These are phyloP conservation scores for Tilletiopsis washingtonensis DNA, from an alignment of 1,284 basidiomycete genomes.

Conservation along the genomic window DNA sequence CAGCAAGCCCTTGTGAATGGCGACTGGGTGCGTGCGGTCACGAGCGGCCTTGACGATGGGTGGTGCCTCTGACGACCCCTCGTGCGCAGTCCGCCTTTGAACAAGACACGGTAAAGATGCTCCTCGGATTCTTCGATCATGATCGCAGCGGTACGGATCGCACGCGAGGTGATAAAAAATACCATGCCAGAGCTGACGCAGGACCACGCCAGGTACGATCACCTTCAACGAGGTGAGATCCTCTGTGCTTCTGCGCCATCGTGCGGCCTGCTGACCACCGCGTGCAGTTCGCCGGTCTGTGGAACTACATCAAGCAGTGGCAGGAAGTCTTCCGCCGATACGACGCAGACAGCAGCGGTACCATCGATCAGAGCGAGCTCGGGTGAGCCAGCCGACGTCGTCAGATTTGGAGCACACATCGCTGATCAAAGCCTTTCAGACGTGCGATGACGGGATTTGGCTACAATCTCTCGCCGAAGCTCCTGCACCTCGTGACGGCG, in stretches of 20 bases:
- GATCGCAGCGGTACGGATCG: slow-evolving; percentile 22
- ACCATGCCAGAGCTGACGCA: too few relatives aligned
- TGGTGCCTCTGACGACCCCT: too few relatives aligned
- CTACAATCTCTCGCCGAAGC: slow-evolving; percentile 26
- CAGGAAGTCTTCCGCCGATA: slow-evolving; percentile 36
- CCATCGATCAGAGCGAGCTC: slow-evolving; percentile 27
- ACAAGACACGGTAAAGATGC: slow-evolving; percentile 31
- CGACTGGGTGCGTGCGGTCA: too few relatives aligned
- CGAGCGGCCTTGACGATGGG: too few relatives aligned
- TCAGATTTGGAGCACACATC: too few relatives aligned
- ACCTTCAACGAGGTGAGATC: slow-evolving; percentile 31
- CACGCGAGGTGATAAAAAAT: too few relatives aligned
- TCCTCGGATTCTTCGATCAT: slow-evolving; percentile 37
- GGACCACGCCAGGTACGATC: slow-evolving; percentile 32
- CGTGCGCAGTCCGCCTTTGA: slow-evolving; percentile 34
- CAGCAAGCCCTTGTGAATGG: slow-evolving; percentile 38
- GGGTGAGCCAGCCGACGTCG: too few relatives aligned
- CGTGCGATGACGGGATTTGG: slow-evolving; percentile 32
- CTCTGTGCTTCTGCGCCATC: neutral
- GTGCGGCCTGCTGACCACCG: neutral
- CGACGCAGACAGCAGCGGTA: slow-evolving; percentile 27
- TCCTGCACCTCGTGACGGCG: slow-evolving; percentile 26
- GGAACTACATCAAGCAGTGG: slow-evolving; percentile 41
- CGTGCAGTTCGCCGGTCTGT: slow-evolving; percentile 22
- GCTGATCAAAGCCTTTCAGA: too few relatives aligned